Base-by-base conservation (phyloP, 805 yeast genomes). In the Saccharomycopsis olivae region DNA sequence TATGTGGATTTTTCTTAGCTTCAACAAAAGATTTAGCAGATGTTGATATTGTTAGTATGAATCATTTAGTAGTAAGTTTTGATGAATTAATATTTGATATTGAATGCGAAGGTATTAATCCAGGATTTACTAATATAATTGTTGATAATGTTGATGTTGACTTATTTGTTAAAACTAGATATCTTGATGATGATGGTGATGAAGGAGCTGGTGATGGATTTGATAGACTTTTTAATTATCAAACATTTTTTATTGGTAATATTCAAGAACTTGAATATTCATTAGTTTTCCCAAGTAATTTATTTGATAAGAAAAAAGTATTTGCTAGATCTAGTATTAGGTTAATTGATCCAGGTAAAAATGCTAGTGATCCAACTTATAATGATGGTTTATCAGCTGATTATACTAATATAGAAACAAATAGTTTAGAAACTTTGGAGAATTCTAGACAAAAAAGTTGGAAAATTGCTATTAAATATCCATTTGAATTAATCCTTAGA, bases 31-130 rank as follows among this genome's bases (percentile, higher is more conserved):
- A 89, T 42, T 62, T 89, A 40, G 75, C 79, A 38, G 69, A 72
- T 45, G 78, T 86, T 15, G 60, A 70, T 16, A 71, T 88, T 8
- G 56, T 64, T 2, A 61, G 73, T n/a, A 65, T 88, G 30, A 72
- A 71, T 36, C 84, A 84, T 51, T 70, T 88, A 1, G 62, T 88
- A 10, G 82, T 85, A 2, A 78, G 92, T 38, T 78, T 78, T 47
- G 95, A 87, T 52, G 96, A 86, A 54, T 62, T 89, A 35, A 71
- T 87, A 1, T 86, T 89, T 61, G 84, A 80, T 54, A 61, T 89
- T 50, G 71, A 73, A 2, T 73, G 86, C 17, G 80, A 75, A 44
- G 94, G 94, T 0, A 73, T 78, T 51, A 89, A 89, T 55, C 96
- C 96, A 0, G 95, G 96, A 0, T 71, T 88, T 59, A 65, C 87